Evolutionary conservation across 306 rosid species (phyloP), one percentile per base, ranked within the genome.

Genomic region (Trifolium subterraneum): DNA sequence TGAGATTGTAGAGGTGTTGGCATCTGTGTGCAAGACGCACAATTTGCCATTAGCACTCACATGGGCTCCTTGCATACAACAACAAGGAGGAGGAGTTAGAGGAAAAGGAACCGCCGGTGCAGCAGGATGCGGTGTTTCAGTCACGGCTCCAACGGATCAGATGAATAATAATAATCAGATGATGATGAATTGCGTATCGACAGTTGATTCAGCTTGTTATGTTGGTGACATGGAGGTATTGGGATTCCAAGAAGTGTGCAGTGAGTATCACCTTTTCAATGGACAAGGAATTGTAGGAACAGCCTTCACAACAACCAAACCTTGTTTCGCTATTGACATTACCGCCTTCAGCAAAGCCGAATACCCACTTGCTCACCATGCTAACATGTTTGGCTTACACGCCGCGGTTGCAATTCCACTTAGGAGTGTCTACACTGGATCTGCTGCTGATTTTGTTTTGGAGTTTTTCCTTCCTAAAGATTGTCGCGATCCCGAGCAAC

Each of bases 341-440:
- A 80, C 85, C 0, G 86, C 88, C 74, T 87, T 85, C 50, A 78
- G 79, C 86, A 87, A 80, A 60, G 78, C 72, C 0, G 91, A 87
- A 36, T 89, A 89, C 18, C 94, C 90, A 25, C 88, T 87, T 1
- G 73, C 86, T 42, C 91, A 83, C 68, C 88, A 85, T 20, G 94
- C 91, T 2, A 51, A 67, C 50, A 56, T 87, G 71, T 83, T 83
- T 18, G 90, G 88, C 2, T 23, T 89, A 71, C 86, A 64, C 1
- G 87, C 90, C 19, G 92, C 96, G 8, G 86, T 90, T 0, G 92
- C 96, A 8, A 84, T 90, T 73, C 92, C 90, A 18, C 74, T 87
- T 0, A 76, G 80, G 16, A 84, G 85, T 47, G 70, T 82, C 71
- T 84, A 73, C 72, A 74, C 92, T 0, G 79, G 83, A 8, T 64